Conservation (phyloP, 441 rosid species). For the Pelargonium australe region DNA sequence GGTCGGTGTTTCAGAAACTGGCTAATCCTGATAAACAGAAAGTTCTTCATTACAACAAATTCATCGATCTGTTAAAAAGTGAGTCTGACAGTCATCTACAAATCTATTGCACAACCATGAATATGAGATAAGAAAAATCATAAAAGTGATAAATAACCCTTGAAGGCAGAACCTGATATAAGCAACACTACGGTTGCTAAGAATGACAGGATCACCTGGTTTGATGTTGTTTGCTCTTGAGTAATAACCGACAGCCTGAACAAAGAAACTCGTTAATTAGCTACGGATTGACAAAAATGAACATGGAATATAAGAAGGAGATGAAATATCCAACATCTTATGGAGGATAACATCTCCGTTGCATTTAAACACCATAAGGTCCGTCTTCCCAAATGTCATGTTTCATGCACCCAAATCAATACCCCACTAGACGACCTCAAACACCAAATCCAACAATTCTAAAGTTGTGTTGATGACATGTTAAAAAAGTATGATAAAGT, state of each 20-base stretch:
- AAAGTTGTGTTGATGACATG: background rate
- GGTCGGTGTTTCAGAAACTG: conserved; percentile 64
- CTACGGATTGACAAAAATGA: conserved; percentile 1
- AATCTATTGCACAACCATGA: background rate
- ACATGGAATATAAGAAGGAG: conserved; percentile 1
- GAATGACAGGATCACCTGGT: conserved; percentile 69
- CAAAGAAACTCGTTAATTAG: conserved; percentile 17
- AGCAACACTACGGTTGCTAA: conserved; percentile 75
- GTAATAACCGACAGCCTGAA: conserved; percentile 68
- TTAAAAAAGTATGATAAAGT: background rate
- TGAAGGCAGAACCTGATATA: conserved; percentile 51
- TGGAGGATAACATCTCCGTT: background rate
- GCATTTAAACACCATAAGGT: background rate
- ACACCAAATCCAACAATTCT: background rate
- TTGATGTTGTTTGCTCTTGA: conserved; percentile 70
- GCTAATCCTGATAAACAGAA: conserved; percentile 50
- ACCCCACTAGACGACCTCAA: background rate
- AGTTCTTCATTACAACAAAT: conserved; percentile 14
- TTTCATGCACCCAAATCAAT: background rate
- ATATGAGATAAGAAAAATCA: background rate
- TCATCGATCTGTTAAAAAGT: conserved; percentile 7
- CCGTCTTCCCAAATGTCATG: background rate
- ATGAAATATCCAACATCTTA: conserved; percentile 2
- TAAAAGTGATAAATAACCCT: conserved; percentile 10
- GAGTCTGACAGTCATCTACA: background rate